Conservation (phyloP, 1,139 yeast species). For the Blastobotrys petasosporus region DNA sequence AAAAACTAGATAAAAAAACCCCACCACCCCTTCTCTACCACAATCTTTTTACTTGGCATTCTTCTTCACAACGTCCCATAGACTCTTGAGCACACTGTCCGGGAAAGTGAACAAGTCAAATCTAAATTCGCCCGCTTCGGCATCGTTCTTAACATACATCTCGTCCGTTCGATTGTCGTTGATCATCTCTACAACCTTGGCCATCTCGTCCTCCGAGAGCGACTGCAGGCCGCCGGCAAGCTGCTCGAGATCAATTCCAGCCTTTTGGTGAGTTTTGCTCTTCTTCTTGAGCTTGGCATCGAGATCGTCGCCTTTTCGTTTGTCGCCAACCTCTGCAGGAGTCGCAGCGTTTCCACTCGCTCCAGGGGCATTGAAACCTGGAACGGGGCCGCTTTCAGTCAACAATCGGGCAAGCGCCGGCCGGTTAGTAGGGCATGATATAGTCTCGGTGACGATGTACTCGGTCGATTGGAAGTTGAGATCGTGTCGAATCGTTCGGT, state of each 20-base stretch:
- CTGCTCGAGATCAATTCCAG: conserved; percentile 69
- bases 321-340: conserved; percentile 30
- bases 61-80: conserved; percentile 90
- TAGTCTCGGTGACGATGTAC: conserved; percentile 70
- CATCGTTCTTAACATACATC: conserved; percentile 93
- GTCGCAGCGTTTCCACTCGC: conserved; percentile 20
- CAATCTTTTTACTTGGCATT: conserved; percentile 20
- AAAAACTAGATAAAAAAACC: conserved; percentile 10
- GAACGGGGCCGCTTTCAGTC: conserved; percentile 77
- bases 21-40: background rate
- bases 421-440: conserved; percentile 70
- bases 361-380: conserved; percentile 38
- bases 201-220: conserved; percentile 83
- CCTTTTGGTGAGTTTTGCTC: conserved; percentile 59
- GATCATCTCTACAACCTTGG: conserved; percentile 95
- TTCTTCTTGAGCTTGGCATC: conserved; percentile 39
- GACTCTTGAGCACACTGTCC: conserved; percentile 80
- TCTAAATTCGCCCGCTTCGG: conserved; percentile 94
- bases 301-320: conserved; percentile 38
- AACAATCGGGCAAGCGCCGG: conserved; percentile 67
- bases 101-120: conserved; percentile 95
- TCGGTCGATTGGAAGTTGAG: conserved; percentile 75
- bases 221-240: conserved; percentile 86
- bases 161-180: conserved; percentile 93
- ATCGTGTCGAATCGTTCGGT: conserved; percentile 79